Evolutionary conservation across 345 rosid genomes (phyloP), one percentile per base, ranked within the genome.

Genomic region (Viola odorata): DNA sequence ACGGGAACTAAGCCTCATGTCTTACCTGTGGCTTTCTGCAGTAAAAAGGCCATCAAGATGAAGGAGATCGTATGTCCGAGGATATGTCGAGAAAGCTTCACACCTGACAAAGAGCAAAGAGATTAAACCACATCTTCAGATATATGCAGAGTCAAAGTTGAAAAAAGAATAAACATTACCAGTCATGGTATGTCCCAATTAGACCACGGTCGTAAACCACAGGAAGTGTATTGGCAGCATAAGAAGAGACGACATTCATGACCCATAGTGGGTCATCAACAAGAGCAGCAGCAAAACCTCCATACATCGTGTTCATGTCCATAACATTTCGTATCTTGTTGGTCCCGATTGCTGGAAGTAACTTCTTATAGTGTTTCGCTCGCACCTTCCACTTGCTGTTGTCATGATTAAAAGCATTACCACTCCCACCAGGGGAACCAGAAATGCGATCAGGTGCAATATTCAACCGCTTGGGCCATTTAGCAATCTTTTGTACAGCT

Each of bases 281-380:
- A 56, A 86, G 39, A 51, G 95, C 77, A 10, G 97, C 89, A 54
- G 99, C 92, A 13, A 94, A 80, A 63, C 99, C 97, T 70, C 99
- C 99, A 45, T 86, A 94, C 56, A 78, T 74, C n/a, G 99, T 90
- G 73, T 88, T 94, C 99, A 94, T 94, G 73, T 94, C 99, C 97
- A 94, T 94, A 57, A 88, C 91, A 73, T 94, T 94, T 67, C 99
- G 69, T 44, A 94, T 86, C 75, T 82, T 81, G 54, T 90, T 80
- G 4, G 97, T 77, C 51, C 99, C 99, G 59, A 94, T 17, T 4
- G 85, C 89, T 7, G 95, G 81, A 13, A 94, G 85, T 15, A 94
- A 59, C 79, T 83, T 94, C 77, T 86, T 94, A 84, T 94, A 94
- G 80, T 84, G 89, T 78, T 84, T 86, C 13, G 77, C 85, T 15